These are phyloP conservation scores for Sarcodon aspratus DNA, from an alignment of 768 basidiomycete genomes.

Conservation along the genomic window DNA sequence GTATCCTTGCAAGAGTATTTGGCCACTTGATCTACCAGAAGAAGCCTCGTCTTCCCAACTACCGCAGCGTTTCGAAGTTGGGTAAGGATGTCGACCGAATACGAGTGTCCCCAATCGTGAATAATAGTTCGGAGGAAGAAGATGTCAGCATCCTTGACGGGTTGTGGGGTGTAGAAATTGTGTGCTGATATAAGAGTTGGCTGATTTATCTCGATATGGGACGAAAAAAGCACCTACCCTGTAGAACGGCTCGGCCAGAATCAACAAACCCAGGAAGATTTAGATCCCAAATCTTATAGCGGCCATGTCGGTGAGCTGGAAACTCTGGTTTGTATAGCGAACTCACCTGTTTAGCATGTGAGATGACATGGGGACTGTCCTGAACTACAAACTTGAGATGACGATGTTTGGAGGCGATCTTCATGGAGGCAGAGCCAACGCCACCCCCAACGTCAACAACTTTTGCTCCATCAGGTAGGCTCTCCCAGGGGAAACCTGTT, in stretches of 20 bases:
- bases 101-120: slow-evolving; percentile 28
- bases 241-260: too few species aligned
- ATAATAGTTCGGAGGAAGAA: slow-evolving; percentile 25
- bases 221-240: too few species aligned
- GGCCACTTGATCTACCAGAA: slow-evolving; percentile 30
- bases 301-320: too few species aligned
- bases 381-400: slow-evolving; percentile 19
- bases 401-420: slow-evolving; percentile 10
- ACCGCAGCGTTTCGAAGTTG: slow-evolving; percentile 25
- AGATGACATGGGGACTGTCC: slow-evolving; percentile 16
- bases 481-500: slow-evolving; percentile 18
- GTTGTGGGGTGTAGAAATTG: slow-evolving; percentile 26
- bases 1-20: slow-evolving; percentile 13
- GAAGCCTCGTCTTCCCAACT: slow-evolving; percentile 21
- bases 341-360: slow-evolving; percentile 10
- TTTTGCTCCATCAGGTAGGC: slow-evolving; percentile 8
- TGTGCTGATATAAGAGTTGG: slow-evolving; percentile 11
- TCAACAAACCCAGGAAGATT: too few species aligned
- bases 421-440: slow-evolving; percentile 14
- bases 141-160: slow-evolving; percentile 21
- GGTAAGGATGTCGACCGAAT: slow-evolving; percentile 21
- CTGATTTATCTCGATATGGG: too few species aligned
- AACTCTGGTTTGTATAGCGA: too few species aligned
- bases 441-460: slow-evolving; percentile 26
- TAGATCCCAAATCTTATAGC: too few species aligned